These are phyloP conservation scores for Dioscorea dumetorum DNA, from an alignment of 106 monocot species.

Conservation along the genomic window DNA sequence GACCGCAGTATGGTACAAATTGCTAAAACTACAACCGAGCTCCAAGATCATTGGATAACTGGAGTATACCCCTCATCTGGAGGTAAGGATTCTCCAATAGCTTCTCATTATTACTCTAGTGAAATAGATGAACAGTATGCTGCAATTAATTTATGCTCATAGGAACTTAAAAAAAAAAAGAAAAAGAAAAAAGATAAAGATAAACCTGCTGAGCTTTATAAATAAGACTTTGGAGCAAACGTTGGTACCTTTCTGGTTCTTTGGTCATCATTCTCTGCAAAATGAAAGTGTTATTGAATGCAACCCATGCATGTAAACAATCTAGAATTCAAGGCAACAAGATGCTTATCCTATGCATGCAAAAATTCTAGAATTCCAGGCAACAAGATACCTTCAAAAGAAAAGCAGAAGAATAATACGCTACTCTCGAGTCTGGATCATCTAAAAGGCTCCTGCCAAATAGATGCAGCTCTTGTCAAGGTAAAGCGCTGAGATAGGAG, in stretches of 20 bases:
- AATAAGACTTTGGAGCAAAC: slow-evolving; percentile 89
- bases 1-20: neutral
- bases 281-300: neutral
- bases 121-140: neutral
- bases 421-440: slow-evolving; percentile 94
- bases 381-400: slow-evolving; percentile 66
- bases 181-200: neutral
- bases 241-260: slow-evolving; percentile 88
- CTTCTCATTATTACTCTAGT: slow-evolving; percentile 94
- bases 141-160: too few relatives aligned
- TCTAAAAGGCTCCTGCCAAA: slow-evolving; percentile 78
- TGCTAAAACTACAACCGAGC: slow-evolving; percentile 25
- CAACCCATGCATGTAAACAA: neutral
- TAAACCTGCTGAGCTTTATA: slow-evolving; percentile 91
- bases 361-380: neutral
- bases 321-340: neutral
- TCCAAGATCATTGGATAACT: slow-evolving; percentile 73
- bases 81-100: slow-evolving; percentile 98
- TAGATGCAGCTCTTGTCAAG: slow-evolving; percentile 1
- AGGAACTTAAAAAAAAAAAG: too few relatives aligned
- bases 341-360: slow-evolving; percentile 29
- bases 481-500: neutral
- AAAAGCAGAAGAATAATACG: slow-evolving; percentile 95
- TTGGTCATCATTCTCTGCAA: slow-evolving; percentile 96
- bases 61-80: slow-evolving; percentile 95